Base-by-base conservation (phyloP, 345 rosid genomes). In the Citrus maxima region DNA sequence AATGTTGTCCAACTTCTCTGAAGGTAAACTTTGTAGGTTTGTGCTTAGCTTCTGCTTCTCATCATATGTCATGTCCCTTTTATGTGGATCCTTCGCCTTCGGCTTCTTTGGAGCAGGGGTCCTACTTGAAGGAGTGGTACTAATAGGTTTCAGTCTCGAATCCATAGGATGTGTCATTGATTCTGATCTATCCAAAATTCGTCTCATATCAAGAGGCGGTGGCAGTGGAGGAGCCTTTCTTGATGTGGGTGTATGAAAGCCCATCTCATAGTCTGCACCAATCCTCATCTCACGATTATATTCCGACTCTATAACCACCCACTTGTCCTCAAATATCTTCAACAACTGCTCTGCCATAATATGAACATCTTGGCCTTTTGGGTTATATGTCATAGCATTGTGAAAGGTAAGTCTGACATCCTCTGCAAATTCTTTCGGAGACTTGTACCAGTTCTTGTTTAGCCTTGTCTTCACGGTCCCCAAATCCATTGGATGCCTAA, bases 21-120 rank as follows among this genome's bases (percentile, higher is more conserved):
- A 81, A 60, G 99, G 99, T 84, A 96, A 79, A 84, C 87, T 89
- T 88, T 91, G 95, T 82, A 96, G 93, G 75, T 89, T 93, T 28
- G 91, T 90, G 78, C 99, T 96, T 66, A 96, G 97, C 85, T 93
- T 96, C 87, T 94, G 97, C 86, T 96, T 96, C 92, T 96, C 99
- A 38, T 96, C 98, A 72, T 88, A 93, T 32, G 99, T 92, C 99
- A 96, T 96, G 75, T 94, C 99, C 84, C 99, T 90, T 87, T 96
- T 96, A 73, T 94, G 81, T 49, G 86, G 97, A 86, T 96, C 99
- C 84, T 92, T 96, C 21, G 98, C 99, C 88, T 94, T 96, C 12
- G 99, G 99, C 88, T 96, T 96, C 82, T 88, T 96, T 24, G 90
- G 92, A 70, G 92, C 89, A 81, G 99, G 95, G 56, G 94, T 90